Conservation (phyloP, 1,139 yeast genomes). For the Geotrichum citri-aurantii region DNA sequence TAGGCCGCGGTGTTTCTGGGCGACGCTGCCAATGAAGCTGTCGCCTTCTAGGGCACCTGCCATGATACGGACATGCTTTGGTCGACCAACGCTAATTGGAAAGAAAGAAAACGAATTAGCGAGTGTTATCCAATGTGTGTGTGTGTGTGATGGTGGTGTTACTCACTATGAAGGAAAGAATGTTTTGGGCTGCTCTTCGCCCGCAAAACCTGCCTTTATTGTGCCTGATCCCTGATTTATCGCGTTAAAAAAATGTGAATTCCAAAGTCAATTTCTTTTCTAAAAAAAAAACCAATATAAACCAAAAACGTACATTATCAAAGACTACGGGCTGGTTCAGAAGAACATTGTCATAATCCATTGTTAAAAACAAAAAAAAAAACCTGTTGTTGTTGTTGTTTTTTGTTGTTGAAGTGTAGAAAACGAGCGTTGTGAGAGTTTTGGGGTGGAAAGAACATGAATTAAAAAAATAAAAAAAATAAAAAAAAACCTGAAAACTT, state of each 20-base stretch:
- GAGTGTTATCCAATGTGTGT: slow-evolving; percentile 22
- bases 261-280: neutral
- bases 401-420: neutral
- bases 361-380: slow-evolving; percentile 17
- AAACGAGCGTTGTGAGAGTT: neutral
- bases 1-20: slow-evolving; percentile 72
- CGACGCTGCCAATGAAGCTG: slow-evolving; percentile 65
- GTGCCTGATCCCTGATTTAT: slow-evolving; percentile 65
- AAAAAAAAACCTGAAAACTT: neutral
- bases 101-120: slow-evolving; percentile 33
- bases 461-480: neutral
- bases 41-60: slow-evolving; percentile 66
- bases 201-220: slow-evolving; percentile 88
- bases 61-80: slow-evolving; percentile 81
- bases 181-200: slow-evolving; percentile 73
- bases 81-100: slow-evolving; percentile 64
- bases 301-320: slow-evolving; percentile 49
- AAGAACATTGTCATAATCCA: slow-evolving; percentile 37
- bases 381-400: neutral
- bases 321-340: slow-evolving; percentile 84
- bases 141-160: slow-evolving; percentile 18
- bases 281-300: neutral
- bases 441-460: neutral
- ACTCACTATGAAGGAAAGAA: slow-evolving; percentile 44
- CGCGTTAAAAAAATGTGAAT: slow-evolving; percentile 5